Evolutionary conservation across 306 rosid species (phyloP), one percentile per base, ranked within the genome.

Genomic region (Rubus idaeus): DNA sequence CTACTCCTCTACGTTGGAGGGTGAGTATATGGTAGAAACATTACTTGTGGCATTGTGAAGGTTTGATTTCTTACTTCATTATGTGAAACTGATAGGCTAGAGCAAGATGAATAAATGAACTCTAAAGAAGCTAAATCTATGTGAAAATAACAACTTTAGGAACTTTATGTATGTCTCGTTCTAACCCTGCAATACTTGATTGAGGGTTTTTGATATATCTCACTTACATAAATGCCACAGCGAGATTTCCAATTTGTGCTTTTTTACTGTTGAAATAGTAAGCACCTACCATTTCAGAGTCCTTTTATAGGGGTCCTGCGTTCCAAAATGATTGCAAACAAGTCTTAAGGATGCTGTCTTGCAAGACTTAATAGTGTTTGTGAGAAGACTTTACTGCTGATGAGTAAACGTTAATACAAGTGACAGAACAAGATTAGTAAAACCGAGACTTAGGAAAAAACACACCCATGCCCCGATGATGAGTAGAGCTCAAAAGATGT

Each of bases 1-100:
- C 90, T 95, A 52, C 96, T 95, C 79, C 86, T 92, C 56, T 95
- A 88, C 80, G 94, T 92, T 57, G 94, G 97, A 21, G 86, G 97
- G 99, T 95, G 81, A 89, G 94, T 80, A 66, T 49, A 72, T 70
- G 4, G 21, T 76, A 35, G 52, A 60, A 55, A 47, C 52, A 23
- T 68, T 75, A 41, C 56, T 75, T 75, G 18, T 70, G 68, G 30
- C 46, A 73, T 73, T 55, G 67, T 39, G 52, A 73, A 37, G 56
- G 51, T 44, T 44, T 62, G 66, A 61, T 3, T 17, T 69, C 13
- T 69, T 0, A 42, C 4, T 14, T 41, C 52, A 1, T 57, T 5
- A 16, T 9, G 9, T 0, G 4, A 51, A 18, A 52, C 58, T 52
- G 7, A 35, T 51, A 61, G 10, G 40, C 41, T 30, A 57, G 30